Evolutionary conservation across 225 moss, liverwort and hornwort species (phyloP).

Genomic region (Marchantia paleacea): DNA sequence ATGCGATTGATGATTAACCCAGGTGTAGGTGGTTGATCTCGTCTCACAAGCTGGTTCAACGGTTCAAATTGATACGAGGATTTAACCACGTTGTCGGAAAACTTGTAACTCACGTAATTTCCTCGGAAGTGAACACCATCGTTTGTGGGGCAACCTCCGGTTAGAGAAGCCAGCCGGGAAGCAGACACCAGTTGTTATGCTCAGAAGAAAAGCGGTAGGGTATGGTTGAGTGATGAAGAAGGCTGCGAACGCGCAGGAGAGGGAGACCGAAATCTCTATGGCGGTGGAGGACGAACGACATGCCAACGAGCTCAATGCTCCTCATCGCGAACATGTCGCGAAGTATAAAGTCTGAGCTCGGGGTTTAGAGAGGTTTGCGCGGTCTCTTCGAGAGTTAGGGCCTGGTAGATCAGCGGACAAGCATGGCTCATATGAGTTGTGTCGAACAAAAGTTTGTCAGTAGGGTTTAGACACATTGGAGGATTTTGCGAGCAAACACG

Average conservation of each 20-base stretch:
- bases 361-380: not conserved
- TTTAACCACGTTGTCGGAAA: too few relatives aligned
- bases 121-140: too few relatives aligned
- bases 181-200: too few relatives aligned
- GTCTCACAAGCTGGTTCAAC: too few relatives aligned
- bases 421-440: not conserved
- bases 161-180: not conserved
- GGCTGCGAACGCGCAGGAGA: not conserved
- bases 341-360: not conserved
- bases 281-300: not conserved
- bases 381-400: not conserved
- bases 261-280: not conserved
- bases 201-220: too few relatives aligned
- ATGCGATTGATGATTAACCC: too few relatives aligned
- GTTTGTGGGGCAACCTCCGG: too few relatives aligned
- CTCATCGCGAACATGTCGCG: not conserved
- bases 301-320: slow-evolving; percentile 2
- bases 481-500: not conserved
- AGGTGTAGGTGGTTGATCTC: too few relatives aligned
- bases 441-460: not conserved
- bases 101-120: too few relatives aligned
- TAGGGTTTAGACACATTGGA: not conserved
- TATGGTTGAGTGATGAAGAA: slow-evolving; percentile 13
- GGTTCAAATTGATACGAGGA: too few relatives aligned
- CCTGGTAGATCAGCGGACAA: not conserved